A percentile compares a stretch with the other conserved stretches of the same genome.
Conservation (phyloP, 2,329 filamentous ascomycete genomes). For the Colletotrichum agaves region DNA sequence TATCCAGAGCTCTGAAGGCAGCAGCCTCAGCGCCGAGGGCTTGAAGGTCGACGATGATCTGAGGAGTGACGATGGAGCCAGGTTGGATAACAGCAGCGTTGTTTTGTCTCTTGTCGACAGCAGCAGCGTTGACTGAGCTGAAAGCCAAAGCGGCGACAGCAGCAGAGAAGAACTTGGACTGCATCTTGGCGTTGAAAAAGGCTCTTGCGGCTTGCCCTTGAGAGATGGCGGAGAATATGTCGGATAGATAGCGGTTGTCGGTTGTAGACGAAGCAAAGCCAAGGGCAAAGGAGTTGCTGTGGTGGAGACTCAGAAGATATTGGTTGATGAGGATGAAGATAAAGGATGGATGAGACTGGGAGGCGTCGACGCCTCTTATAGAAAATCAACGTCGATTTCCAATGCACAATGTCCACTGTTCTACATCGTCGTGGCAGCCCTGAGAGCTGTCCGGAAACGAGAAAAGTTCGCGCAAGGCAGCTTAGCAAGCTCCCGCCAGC, state of each 20-base stretch:
- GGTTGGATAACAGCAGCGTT: constrained; percentile 1
- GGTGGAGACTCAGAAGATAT: not conserved
- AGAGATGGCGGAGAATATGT: not conserved
- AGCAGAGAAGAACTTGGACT: constrained; percentile 32
- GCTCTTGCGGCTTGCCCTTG: not conserved
- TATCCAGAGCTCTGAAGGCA: not conserved
- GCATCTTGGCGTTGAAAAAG: constrained; percentile 24
- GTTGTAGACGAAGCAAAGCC: not conserved
- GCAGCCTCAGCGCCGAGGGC: not conserved
- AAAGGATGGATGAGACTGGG: not conserved
- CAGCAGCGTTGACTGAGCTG: constrained; percentile 13
- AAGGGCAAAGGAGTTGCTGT: not conserved
- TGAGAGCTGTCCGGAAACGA: constrained; percentile 16
- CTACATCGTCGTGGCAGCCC: constrained; percentile 1
- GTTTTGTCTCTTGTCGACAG: constrained; percentile 7
- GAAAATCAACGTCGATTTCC: not conserved
- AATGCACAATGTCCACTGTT: not conserved
- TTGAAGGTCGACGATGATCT: not conserved
- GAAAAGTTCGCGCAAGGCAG: not conserved
- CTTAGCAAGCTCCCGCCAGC: not conserved
- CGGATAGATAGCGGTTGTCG: not conserved
- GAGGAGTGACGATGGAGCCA: not conserved
- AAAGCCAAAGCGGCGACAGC: constrained; percentile 35
- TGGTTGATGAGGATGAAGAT: constrained; percentile 14
- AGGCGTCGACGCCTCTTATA: constrained; percentile 26